Evolutionary conservation across 331 rosid species (phyloP).

Genomic region (Saraca asoca): DNA sequence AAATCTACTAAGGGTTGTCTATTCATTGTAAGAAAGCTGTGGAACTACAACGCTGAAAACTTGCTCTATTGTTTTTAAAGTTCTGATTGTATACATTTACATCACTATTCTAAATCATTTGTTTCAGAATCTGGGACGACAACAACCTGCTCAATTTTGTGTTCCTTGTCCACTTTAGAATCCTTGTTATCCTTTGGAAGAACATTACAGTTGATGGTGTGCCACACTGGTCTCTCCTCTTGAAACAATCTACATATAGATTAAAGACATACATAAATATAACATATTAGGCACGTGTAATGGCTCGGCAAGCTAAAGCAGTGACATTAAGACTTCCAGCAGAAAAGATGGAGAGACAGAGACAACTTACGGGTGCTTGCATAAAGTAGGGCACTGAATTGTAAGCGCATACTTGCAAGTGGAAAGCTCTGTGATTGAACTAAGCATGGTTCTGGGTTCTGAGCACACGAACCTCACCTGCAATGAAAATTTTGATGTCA

Average conservation of each 20-base stretch:
- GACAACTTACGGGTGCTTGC: conserved; percentile 87
- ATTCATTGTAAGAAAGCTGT: too few relatives aligned
- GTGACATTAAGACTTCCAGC: neutral
- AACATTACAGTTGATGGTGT: conserved; percentile 75
- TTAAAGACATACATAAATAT: conserved; percentile 19
- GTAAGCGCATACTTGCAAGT: conserved; percentile 98
- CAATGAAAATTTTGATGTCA: conserved; percentile 21
- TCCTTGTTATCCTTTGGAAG: conserved; percentile 68
- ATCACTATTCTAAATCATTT: conserved; percentile 53
- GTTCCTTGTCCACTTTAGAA: conserved; percentile 43
- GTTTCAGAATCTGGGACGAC: conserved; percentile 56
- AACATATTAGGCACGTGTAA: neutral
- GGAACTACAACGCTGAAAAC: too few relatives aligned
- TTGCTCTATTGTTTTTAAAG: too few relatives aligned
- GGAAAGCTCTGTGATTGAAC: conserved; percentile 89
- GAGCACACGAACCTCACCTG: conserved; percentile 97
- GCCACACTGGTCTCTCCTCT: conserved; percentile 90
- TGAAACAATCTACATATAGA: conserved; percentile 73
- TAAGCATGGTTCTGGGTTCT: conserved; percentile 76
- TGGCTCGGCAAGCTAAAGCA: neutral
- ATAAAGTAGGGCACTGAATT: conserved; percentile 77
- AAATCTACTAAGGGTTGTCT: too few relatives aligned
- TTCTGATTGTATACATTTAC: conserved; percentile 26
- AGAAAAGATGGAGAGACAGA: conserved; percentile 31
- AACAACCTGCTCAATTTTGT: conserved; percentile 43